Evolutionary conservation across 2,329 filamentous ascomycete species (phyloP).

Genomic region (Trichoderma endophyticum): DNA sequence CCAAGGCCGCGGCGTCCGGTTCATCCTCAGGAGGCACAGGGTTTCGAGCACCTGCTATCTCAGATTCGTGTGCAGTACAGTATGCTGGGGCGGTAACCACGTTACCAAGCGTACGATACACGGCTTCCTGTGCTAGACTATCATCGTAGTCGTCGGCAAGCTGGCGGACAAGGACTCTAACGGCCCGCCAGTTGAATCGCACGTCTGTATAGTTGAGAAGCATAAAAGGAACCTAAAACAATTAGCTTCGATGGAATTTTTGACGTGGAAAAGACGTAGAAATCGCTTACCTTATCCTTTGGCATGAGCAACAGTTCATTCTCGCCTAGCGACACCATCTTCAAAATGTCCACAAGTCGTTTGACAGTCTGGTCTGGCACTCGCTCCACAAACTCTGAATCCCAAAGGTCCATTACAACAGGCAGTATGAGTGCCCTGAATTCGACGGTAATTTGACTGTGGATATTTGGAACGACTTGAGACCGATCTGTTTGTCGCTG

Average conservation of each 20-base stretch:
- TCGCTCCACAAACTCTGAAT: conserved; percentile 78
- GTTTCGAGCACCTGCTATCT: conserved; percentile 59
- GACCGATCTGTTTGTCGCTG: conserved; percentile 42
- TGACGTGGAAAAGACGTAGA: not conserved
- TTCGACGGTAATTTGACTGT: conserved; percentile 80
- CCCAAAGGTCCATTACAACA: conserved; percentile 75
- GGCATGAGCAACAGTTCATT: conserved; percentile 63
- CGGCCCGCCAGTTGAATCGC: conserved; percentile 46
- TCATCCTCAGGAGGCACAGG: conserved; percentile 63
- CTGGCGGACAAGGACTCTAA: conserved; percentile 32
- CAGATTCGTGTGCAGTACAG: conserved; percentile 60
- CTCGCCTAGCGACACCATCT: conserved; percentile 73
- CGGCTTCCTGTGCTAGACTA: conserved; percentile 70
- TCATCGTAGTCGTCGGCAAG: conserved; percentile 42
- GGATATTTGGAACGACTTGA: conserved; percentile 40
- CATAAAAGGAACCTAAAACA: conserved; percentile 27
- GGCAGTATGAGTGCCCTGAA: conserved; percentile 77
- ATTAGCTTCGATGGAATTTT: not conserved
- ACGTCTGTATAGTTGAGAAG: conserved; percentile 44
- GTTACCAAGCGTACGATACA: conserved; percentile 77
- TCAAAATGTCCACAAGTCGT: conserved; percentile 78
- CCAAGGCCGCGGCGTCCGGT: conserved; percentile 33
- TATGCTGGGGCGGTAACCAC: conserved; percentile 65
- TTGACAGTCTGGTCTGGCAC: conserved; percentile 73
- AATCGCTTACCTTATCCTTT: conserved; percentile 54